Evolutionary conservation across 2,329 filamentous ascomycete genomes (phyloP).

Genomic region (Ilyonectria destructans): DNA sequence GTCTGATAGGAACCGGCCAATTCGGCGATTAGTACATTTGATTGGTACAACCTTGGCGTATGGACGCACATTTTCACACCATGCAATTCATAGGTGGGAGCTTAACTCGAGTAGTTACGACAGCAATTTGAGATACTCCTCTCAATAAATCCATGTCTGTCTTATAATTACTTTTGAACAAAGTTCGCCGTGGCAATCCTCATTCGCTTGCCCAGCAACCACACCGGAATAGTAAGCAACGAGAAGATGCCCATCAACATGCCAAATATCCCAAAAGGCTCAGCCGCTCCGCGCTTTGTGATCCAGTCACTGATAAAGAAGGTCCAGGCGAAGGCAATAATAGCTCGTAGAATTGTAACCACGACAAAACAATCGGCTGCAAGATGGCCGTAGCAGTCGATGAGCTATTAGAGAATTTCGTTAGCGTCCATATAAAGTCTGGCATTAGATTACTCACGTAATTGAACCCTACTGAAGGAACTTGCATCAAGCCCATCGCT

Average conservation of each 20-base stretch:
- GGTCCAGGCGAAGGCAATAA: constrained; percentile 69
- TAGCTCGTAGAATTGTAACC: constrained; percentile 64
- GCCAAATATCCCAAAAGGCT: constrained; percentile 69
- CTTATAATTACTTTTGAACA: background rate
- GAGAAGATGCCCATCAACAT: constrained; percentile 67
- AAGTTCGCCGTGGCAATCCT: constrained; percentile 52
- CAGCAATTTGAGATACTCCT: too few species aligned
- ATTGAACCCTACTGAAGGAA: constrained; percentile 58
- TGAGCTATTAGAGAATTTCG: constrained; percentile 55
- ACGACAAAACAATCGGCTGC: constrained; percentile 69
- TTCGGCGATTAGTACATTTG: too few species aligned
- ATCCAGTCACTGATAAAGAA: constrained; percentile 69
- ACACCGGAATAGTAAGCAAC: constrained; percentile 54
- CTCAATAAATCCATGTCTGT: too few species aligned
- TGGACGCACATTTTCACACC: too few species aligned
- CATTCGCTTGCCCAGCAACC: constrained; percentile 57
- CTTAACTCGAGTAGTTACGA: too few species aligned
- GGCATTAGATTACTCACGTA: constrained; percentile 52
- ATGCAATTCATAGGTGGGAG: too few species aligned
- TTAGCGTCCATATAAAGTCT: background rate
- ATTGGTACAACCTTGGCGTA: too few species aligned
- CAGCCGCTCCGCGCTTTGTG: constrained; percentile 57
- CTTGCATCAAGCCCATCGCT: constrained; percentile 56
- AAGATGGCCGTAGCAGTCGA: constrained; percentile 65
- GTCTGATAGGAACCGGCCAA: too few species aligned